Percentiles rank a stretch among this genome's conserved stretches.
Conservation (phyloP, 768 basidiomycete genomes). For the Tylopilus rubrobrunneus region DNA sequence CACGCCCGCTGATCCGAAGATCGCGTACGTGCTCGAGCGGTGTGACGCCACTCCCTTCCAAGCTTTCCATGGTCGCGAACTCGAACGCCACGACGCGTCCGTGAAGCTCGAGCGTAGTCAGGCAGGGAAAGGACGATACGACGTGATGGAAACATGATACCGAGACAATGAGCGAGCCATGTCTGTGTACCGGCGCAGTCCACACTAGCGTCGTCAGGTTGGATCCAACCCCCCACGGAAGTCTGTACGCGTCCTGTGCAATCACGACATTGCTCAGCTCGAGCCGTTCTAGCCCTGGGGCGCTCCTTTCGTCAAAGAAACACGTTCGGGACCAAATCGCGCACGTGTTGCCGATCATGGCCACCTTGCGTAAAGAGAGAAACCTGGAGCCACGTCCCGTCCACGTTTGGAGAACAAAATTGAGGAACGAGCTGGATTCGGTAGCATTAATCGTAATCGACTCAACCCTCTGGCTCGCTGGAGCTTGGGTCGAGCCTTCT, state of each 20-base stretch:
- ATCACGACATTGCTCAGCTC: slow-evolving; percentile 19
- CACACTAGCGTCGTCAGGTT: slow-evolving; percentile 24
- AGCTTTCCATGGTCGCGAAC: background rate
- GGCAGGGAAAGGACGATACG: slow-evolving; percentile 19
- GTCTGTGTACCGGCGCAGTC: slow-evolving; percentile 7
- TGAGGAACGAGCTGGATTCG: slow-evolving; percentile 12
- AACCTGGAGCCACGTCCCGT: slow-evolving; percentile 12
- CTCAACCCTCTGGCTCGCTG: slow-evolving; percentile 12
- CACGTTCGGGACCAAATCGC: slow-evolving; percentile 18
- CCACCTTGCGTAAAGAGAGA: slow-evolving; percentile 5
- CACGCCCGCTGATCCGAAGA: slow-evolving; percentile 10
- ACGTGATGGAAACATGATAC: slow-evolving; percentile 15
- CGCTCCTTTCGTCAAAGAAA: slow-evolving; percentile 19
- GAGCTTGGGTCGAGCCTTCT: background rate
- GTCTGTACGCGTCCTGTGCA: slow-evolving; percentile 1
- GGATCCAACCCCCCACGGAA: slow-evolving; percentile 10
- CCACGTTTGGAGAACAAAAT: slow-evolving; percentile 21
- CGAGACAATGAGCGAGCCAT: slow-evolving; percentile 13
- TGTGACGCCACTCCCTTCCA: slow-evolving; percentile 1
- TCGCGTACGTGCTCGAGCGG: slow-evolving; percentile 11
- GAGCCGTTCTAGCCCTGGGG: slow-evolving; percentile 11
- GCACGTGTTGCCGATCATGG: slow-evolving; percentile 11
- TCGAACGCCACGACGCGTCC: slow-evolving; percentile 13
- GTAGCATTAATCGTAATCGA: slow-evolving; percentile 17
- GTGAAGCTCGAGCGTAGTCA: slow-evolving; percentile 17